Conservation (phyloP, 805 yeast species). For the Debaryomyces tyrocola region DNA sequence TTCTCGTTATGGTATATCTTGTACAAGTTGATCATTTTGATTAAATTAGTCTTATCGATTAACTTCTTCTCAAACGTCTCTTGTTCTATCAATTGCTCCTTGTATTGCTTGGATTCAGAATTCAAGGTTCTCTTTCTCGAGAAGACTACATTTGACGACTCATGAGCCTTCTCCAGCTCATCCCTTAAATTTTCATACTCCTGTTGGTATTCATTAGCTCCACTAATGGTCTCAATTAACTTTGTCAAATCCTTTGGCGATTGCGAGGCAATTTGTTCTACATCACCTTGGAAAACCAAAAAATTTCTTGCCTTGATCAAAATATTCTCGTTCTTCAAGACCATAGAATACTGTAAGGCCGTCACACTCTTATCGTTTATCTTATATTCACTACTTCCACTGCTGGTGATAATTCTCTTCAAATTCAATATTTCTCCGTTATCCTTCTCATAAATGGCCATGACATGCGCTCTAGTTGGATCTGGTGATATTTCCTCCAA, state of each 20-base stretch:
- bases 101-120: slow-evolving; percentile 75
- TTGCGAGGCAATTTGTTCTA: slow-evolving; percentile 89
- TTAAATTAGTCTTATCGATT: slow-evolving; percentile 45
- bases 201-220: slow-evolving; percentile 64
- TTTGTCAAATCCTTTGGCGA: slow-evolving; percentile 72
- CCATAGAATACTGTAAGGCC: slow-evolving; percentile 61
- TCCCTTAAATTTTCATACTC: slow-evolving; percentile 69
- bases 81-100: slow-evolving; percentile 72
- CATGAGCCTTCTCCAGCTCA: slow-evolving; percentile 65
- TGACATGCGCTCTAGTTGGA: slow-evolving; percentile 67
- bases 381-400: slow-evolving; percentile 67
- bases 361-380: slow-evolving; percentile 62
- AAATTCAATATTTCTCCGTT: slow-evolving; percentile 59
- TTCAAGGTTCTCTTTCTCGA: slow-evolving; percentile 68
- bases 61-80: slow-evolving; percentile 61
- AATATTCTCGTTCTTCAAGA: slow-evolving; percentile 76
- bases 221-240: slow-evolving; percentile 80
- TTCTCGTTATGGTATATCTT: slow-evolving; percentile 62
- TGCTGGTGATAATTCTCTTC: slow-evolving; percentile 57
- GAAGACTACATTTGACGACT: slow-evolving; percentile 60
- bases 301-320: slow-evolving; percentile 88
- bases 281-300: slow-evolving; percentile 95
- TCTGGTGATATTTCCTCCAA: slow-evolving; percentile 25
- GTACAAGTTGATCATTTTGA: slow-evolving; percentile 57
- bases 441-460: slow-evolving; percentile 69